Conservation (phyloP, 129 eudicot species). For the Saposhnikovia divaricata region DNA sequence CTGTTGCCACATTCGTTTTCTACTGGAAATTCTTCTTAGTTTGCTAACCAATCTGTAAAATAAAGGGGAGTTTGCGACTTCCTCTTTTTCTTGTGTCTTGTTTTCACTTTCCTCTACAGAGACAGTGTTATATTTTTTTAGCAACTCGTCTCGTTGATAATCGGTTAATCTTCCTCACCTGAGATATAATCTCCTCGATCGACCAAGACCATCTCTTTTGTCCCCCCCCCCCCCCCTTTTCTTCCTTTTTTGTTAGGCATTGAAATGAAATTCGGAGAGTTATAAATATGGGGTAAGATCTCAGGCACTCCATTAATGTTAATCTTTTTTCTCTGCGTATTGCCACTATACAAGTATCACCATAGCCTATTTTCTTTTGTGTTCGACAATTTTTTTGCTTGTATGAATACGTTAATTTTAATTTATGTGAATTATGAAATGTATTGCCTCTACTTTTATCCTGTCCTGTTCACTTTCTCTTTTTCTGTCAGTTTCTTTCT, state of each 20-base stretch:
- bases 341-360: background rate
- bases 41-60: background rate
- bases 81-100: background rate
- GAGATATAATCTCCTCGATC: too few relatives aligned
- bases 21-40: too few relatives aligned
- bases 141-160: too few relatives aligned
- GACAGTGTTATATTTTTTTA: too few relatives aligned
- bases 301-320: background rate
- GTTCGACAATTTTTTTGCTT: background rate
- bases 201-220: too few relatives aligned
- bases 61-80: background rate
- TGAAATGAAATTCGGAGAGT: too few relatives aligned
- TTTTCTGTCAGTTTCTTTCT: background rate
- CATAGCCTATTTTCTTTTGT: background rate
- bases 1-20: too few relatives aligned
- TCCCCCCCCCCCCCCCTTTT: too few relatives aligned
- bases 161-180: too few relatives aligned
- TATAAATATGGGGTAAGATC: too few relatives aligned
- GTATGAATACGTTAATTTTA: background rate
- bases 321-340: background rate
- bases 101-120: background rate
- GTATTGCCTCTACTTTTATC: constrained; percentile 7
- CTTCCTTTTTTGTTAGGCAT: too few relatives aligned
- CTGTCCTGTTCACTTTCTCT: constrained; percentile 3
- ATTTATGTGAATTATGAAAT: background rate